These are phyloP conservation scores for Massospora cicadina DNA, from an alignment of 371 early-diverging fungal species.

Conservation along the genomic window DNA sequence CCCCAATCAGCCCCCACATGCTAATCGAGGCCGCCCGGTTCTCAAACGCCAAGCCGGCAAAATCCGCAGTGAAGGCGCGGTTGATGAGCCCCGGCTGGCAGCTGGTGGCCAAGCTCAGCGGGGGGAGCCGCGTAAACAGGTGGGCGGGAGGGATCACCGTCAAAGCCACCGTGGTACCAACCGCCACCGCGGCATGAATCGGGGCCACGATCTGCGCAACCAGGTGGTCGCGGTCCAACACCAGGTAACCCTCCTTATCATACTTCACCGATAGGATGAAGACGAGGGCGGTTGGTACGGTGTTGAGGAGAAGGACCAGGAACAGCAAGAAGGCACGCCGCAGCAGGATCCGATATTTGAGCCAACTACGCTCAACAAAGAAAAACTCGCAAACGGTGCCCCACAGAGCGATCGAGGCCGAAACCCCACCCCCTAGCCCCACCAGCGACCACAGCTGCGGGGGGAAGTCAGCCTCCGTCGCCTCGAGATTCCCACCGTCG, in stretches of 20 bases:
- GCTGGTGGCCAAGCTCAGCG: constrained; percentile 19
- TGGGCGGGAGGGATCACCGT: constrained; percentile 45
- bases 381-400: constrained; percentile 49
- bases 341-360: constrained; percentile 32
- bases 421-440: constrained; percentile 57
- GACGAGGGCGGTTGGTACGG: constrained; percentile 48
- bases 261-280: constrained; percentile 11
- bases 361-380: constrained; percentile 45
- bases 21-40: constrained; percentile 62
- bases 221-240: neutral
- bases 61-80: constrained; percentile 59
- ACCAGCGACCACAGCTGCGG: constrained; percentile 44
- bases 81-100: constrained; percentile 30
- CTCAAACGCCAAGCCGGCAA: constrained; percentile 44
- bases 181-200: constrained; percentile 24
- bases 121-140: constrained; percentile 33
- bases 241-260: neutral
- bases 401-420: constrained; percentile 41
- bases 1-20: constrained; percentile 58
- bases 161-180: constrained; percentile 41
- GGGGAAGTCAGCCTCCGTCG: constrained; percentile 25
- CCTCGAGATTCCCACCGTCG: constrained; percentile 18
- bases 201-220: constrained; percentile 43
- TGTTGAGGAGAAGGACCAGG: constrained; percentile 38
- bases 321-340: constrained; percentile 38